These are phyloP conservation scores for Eimeria nieschulzi DNA, from an alignment of 169 alveolate genomes.

Conservation along the genomic window DNA sequence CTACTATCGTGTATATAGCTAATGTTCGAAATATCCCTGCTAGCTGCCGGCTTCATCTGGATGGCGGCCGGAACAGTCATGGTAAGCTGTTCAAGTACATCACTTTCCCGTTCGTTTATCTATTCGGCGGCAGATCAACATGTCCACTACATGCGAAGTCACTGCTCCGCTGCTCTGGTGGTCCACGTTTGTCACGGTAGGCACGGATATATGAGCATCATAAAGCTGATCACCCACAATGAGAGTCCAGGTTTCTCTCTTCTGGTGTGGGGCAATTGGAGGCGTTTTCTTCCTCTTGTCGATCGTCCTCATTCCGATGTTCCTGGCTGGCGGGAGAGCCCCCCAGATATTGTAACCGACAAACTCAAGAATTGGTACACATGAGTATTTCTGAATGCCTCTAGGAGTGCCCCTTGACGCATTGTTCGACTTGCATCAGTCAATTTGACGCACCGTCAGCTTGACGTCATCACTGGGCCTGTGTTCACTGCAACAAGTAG, in stretches of 20 bases:
- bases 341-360: conserved; percentile 59
- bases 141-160: conserved; percentile 73
- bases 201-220: not conserved
- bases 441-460: not conserved
- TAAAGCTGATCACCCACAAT: not conserved
- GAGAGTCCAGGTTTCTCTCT: conserved; percentile 57
- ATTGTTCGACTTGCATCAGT: not conserved
- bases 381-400: conserved; percentile 9
- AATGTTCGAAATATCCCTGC: conserved; percentile 63
- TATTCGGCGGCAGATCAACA: conserved; percentile 55
- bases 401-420: conserved; percentile 16
- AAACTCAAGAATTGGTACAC: not conserved
- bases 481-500: conserved; percentile 19
- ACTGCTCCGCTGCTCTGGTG: conserved; percentile 76
- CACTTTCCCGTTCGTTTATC: not conserved
- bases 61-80: conserved; percentile 73
- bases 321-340: conserved; percentile 68
- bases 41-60: conserved; percentile 67
- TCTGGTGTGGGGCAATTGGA: conserved; percentile 74
- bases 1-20: not conserved
- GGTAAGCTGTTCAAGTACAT: conserved; percentile 13
- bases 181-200: conserved; percentile 72
- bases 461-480: conserved; percentile 9
- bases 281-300: conserved; percentile 71
- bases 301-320: conserved; percentile 71